phyloP scores from a whole-genome alignment of 371 early-diverging fungal species.

The Fennellomyces sp. region DNA sequence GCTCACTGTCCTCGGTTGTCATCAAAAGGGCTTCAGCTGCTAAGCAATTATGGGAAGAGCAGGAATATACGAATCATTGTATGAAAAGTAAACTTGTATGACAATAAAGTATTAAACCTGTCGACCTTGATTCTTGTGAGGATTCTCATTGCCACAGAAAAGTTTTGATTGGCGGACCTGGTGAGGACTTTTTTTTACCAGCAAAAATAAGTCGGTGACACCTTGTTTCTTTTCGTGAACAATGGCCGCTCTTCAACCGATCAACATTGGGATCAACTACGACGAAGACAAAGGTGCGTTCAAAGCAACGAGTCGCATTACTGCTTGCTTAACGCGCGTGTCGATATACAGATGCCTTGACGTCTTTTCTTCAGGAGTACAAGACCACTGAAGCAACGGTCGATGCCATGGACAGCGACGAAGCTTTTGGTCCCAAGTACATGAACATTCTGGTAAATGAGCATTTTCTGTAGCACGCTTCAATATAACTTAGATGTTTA shows the following conservation, averaged over 20 bases:
- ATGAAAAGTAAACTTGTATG: no score
- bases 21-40: not conserved
- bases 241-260: conserved; percentile 45
- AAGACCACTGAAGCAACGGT: conserved; percentile 15
- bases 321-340: not conserved
- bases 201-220: no score
- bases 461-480: not conserved
- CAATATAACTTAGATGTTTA: not conserved
- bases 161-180: no score
- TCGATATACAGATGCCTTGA: conserved; percentile 22
- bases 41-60: not conserved
- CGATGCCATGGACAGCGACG: conserved; percentile 34
- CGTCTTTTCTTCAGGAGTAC: conserved; percentile 29
- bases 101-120: no score
- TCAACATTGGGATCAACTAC: conserved; percentile 33
- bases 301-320: not conserved
- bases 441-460: conserved; percentile 34
- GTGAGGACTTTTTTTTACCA: no score
- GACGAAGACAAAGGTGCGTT: conserved; percentile 37
- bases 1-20: not conserved
- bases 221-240: not conserved
- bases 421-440: conserved; percentile 28
- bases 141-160: no score
- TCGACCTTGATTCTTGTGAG: no score
- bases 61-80: not conserved